These are phyloP conservation scores for Craspedostauros australis DNA, from an alignment of 108 stramenopile genomes.

Conservation along the genomic window DNA sequence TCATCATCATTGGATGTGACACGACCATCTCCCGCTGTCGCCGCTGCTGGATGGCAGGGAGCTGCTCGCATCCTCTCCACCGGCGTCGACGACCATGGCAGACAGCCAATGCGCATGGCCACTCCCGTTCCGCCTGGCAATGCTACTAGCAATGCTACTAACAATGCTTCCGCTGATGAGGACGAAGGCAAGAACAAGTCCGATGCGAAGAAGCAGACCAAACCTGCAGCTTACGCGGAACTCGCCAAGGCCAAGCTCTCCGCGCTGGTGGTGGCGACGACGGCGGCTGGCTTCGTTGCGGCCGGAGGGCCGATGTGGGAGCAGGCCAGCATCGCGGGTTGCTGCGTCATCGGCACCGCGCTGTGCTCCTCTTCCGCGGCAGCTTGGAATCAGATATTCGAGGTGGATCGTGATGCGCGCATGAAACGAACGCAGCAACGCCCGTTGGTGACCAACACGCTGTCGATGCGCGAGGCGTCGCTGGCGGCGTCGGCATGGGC, in stretches of 20 bases:
- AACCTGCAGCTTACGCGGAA: slow-evolving; percentile 39
- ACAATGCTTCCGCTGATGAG: no score
- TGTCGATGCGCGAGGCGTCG: slow-evolving; percentile 51
- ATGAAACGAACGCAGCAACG: slow-evolving; percentile 94
- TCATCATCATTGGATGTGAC: no score
- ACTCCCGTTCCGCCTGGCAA: no score
- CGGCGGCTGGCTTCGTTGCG: slow-evolving; percentile 86
- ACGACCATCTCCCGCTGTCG: no score
- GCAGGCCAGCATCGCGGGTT: slow-evolving; percentile 39
- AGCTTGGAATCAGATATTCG: slow-evolving; percentile 92
- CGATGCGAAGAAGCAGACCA: no score
- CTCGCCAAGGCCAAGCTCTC: slow-evolving; percentile 78
- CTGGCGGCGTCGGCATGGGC: slow-evolving; percentile 70
- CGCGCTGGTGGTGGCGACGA: slow-evolving; percentile 89
- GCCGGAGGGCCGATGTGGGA: slow-evolving; percentile 80
- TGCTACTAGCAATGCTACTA: no score
- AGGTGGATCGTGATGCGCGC: slow-evolving; percentile 61
- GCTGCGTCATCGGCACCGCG: slow-evolving; percentile 85
- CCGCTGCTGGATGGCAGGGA: no score
- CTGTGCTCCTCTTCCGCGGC: slow-evolving; percentile 88
- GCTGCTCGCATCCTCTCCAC: no score
- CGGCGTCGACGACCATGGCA: no score
- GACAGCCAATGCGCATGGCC: no score
- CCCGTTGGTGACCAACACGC: slow-evolving; percentile 72
- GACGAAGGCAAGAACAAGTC: no score